phyloP scores from a whole-genome alignment of 352 stramenopile species.

The Thraustochytrium sp. region DNA sequence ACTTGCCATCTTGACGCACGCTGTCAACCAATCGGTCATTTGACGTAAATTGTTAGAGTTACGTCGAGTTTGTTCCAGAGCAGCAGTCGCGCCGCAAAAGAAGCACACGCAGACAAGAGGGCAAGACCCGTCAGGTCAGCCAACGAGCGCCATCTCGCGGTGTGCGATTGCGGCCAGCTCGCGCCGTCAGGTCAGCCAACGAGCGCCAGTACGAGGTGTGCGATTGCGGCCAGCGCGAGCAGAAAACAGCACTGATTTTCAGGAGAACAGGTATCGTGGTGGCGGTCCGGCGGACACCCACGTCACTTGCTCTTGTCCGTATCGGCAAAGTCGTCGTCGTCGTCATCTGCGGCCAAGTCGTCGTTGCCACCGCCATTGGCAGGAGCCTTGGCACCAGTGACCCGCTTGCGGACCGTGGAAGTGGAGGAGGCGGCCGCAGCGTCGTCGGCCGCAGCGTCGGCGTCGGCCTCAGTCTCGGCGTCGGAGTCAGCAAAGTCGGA shows the following conservation, averaged over 20 bases:
- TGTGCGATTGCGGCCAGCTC: not conserved
- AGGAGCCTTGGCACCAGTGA: not conserved
- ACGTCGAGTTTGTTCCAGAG: not conserved
- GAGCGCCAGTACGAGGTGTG: not conserved
- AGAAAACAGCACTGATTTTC: not conserved
- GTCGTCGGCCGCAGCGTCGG: not conserved
- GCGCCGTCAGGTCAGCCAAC: not conserved
- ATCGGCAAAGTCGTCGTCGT: not conserved
- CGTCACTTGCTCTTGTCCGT: not conserved
- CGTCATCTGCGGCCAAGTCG: not conserved
- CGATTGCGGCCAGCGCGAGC: not conserved
- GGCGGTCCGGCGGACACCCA: not conserved
- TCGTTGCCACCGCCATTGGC: not conserved
- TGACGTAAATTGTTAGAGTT: not conserved
- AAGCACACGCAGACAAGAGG: not conserved
- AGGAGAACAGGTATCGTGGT: not conserved
- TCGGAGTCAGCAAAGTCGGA: constrained; percentile 40
- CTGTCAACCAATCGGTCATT: not conserved
- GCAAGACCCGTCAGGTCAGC: not conserved
- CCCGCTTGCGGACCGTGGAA: not conserved
- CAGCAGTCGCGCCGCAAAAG: not conserved
- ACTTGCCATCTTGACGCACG: not conserved
- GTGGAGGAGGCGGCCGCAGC: not conserved
- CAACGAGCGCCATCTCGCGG: not conserved
- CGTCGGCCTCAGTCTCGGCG: not conserved